A percentile compares a stretch with the other conserved stretches of the same genome.
Conservation (phyloP, 129 eudicot species). For the Pulicaria dysenterica region DNA sequence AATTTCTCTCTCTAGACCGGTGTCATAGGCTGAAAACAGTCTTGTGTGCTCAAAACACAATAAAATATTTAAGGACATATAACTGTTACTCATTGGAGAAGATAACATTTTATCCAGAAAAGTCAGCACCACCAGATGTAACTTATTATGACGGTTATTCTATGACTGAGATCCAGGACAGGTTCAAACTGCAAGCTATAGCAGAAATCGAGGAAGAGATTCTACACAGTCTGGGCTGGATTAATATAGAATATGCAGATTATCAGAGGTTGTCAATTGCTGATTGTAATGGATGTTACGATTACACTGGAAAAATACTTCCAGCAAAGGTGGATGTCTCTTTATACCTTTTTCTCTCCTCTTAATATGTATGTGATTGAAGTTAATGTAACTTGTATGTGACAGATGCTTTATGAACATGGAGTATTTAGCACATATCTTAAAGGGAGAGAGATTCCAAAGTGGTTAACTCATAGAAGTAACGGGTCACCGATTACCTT, state of each 20-base stretch:
- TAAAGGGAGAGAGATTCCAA: conserved; percentile 22
- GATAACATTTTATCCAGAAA: conserved; percentile 9
- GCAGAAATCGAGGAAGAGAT: conserved; percentile 18
- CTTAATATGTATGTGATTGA: neutral
- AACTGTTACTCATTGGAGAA: neutral
- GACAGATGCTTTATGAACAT: conserved; percentile 18
- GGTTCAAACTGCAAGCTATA: neutral
- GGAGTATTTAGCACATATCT: conserved; percentile 34
- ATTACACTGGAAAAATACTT: neutral
- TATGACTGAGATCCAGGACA: conserved; percentile 18
- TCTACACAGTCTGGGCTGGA: conserved; percentile 23
- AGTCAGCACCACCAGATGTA: neutral
- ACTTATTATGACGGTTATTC: neutral
- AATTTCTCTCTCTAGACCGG: neutral
- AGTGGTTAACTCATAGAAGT: conserved; percentile 11
- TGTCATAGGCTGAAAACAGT: conserved; percentile 23
- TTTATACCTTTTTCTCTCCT: neutral
- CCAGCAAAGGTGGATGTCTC: conserved; percentile 1
- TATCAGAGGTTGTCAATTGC: neutral
- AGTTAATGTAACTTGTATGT: neutral
- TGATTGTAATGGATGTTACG: neutral
- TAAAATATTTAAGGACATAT: neutral
- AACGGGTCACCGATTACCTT: neutral
- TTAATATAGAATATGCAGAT: neutral
- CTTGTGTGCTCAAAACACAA: neutral